These are phyloP conservation scores for Cytospora paraplurivora DNA, from an alignment of 2,329 filamentous ascomycete species.

Conservation along the genomic window DNA sequence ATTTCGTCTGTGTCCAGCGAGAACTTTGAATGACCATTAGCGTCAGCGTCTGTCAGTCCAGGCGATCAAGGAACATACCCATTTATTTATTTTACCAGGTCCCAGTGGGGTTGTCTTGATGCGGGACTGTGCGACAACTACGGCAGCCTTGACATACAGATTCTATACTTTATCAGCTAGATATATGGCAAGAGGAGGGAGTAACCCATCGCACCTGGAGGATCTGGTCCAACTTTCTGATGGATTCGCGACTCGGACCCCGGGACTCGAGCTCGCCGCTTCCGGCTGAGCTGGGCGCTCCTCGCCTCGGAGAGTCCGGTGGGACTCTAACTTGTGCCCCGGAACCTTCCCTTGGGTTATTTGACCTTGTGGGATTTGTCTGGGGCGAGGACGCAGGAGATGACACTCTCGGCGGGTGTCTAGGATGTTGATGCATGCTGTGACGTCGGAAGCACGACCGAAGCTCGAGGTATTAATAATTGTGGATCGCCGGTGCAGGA, in stretches of 20 bases:
- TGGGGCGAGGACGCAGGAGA: slow-evolving; percentile 73
- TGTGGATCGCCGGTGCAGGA: slow-evolving; percentile 20
- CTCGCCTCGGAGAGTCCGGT: slow-evolving; percentile 47
- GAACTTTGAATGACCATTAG: slow-evolving; percentile 61
- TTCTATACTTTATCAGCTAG: slow-evolving; percentile 60
- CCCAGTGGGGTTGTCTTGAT: slow-evolving; percentile 66
- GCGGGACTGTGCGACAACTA: slow-evolving; percentile 80
- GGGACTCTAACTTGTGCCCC: slow-evolving; percentile 42
- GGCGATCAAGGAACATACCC: slow-evolving; percentile 60
- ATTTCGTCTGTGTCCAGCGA: slow-evolving; percentile 94
- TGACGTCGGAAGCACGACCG: slow-evolving; percentile 24
- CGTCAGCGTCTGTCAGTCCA: slow-evolving; percentile 12
- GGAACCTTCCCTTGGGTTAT: slow-evolving; percentile 70
- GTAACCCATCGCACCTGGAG: slow-evolving; percentile 65
- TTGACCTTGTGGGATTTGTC: slow-evolving; percentile 71
- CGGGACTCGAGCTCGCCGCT: slow-evolving; percentile 46
- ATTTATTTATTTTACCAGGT: slow-evolving; percentile 73
- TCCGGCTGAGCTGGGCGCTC: slow-evolving; percentile 51
- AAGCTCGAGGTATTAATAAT: slow-evolving; percentile 16
- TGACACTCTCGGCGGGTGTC: slow-evolving; percentile 70
- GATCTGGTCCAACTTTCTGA: slow-evolving; percentile 87
- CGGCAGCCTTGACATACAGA: slow-evolving; percentile 84
- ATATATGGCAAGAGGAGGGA: slow-evolving; percentile 7
- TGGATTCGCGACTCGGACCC: slow-evolving; percentile 64
- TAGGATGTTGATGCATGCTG: slow-evolving; percentile 88